These are phyloP conservation scores for Aphanomyces invadans DNA, from an alignment of 352 stramenopile genomes.

Conservation along the genomic window DNA sequence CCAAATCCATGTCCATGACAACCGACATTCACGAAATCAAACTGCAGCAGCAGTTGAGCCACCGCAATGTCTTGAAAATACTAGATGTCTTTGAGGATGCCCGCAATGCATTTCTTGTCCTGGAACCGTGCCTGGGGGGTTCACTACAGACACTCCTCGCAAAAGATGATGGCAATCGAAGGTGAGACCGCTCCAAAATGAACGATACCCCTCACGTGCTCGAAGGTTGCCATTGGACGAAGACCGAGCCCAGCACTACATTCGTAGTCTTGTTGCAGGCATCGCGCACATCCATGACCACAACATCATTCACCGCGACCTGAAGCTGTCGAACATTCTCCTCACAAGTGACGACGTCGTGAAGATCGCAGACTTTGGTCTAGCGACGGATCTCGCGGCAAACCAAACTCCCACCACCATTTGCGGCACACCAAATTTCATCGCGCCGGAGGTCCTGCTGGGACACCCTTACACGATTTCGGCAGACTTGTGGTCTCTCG, in stretches of 20 bases:
- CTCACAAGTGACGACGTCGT: slow-evolving; percentile 30
- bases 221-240: slow-evolving; percentile 2
- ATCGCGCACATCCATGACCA: slow-evolving; percentile 53
- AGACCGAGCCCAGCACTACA: slow-evolving; percentile 2
- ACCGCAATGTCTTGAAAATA: slow-evolving; percentile 51
- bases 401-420: slow-evolving; percentile 40
- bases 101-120: slow-evolving; percentile 66
- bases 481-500: slow-evolving; percentile 74
- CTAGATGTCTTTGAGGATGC: slow-evolving; percentile 62
- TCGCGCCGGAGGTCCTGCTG: slow-evolving; percentile 62
- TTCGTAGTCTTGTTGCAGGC: slow-evolving; percentile 28
- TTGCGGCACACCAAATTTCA: slow-evolving; percentile 79
- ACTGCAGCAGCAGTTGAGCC: slow-evolving; percentile 49
- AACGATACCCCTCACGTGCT: background rate
- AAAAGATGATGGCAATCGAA: background rate
- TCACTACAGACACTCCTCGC: slow-evolving; percentile 34
- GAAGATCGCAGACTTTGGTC: slow-evolving; percentile 23
- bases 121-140: slow-evolving; percentile 51
- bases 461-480: slow-evolving; percentile 43
- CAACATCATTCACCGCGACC: slow-evolving; percentile 63
- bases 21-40: slow-evolving; percentile 63
- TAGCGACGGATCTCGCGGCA: slow-evolving; percentile 35
- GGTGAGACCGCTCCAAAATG: background rate
- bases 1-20: slow-evolving; percentile 28
- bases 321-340: slow-evolving; percentile 72